Percentiles rank a stretch among this genome's conserved stretches.
Evolutionary conservation across 306 rosid genomes (phyloP).

Genomic region (Prunus salicina): DNA sequence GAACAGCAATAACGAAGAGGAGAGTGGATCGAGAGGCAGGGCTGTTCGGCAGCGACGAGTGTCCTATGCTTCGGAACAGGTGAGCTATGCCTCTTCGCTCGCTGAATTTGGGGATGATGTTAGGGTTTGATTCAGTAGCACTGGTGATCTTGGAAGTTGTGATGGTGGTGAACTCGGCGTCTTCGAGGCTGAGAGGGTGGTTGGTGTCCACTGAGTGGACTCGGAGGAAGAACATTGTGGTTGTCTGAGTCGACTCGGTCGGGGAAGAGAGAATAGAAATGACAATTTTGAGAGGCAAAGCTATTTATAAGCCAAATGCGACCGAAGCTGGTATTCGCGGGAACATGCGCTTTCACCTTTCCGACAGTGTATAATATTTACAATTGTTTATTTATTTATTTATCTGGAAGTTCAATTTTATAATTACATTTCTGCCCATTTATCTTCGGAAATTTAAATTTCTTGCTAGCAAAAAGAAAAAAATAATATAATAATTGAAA

Average conservation of each 20-base stretch:
- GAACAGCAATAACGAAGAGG: conserved; percentile 74
- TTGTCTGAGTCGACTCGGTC: conserved; percentile 4
- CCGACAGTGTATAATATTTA: no score
- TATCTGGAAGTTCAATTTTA: no score
- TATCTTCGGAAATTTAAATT: no score
- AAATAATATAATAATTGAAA: no score
- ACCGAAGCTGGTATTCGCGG: not conserved
- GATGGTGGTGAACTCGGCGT: conserved; percentile 32
- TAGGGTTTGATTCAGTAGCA: conserved; percentile 12
- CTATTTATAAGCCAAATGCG: not conserved
- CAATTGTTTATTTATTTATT: no score
- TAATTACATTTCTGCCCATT: no score
- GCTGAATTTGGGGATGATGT: conserved; percentile 38
- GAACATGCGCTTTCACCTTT: not conserved
- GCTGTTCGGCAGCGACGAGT: conserved; percentile 50
- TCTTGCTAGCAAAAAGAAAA: no score
- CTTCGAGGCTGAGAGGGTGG: conserved; percentile 39
- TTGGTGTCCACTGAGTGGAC: conserved; percentile 82
- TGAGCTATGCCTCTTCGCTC: conserved; percentile 78
- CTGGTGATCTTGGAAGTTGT: conserved; percentile 20
- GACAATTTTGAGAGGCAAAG: not conserved
- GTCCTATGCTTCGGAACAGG: conserved; percentile 59
- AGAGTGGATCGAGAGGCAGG: conserved; percentile 54
- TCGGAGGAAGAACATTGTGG: conserved; percentile 71
- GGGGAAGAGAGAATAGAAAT: not conserved